Evolutionary conservation across 192 early-diverging fungal genomes (phyloP), one percentile per base, ranked within the genome.

Genomic region (Podila clonocystis): DNA sequence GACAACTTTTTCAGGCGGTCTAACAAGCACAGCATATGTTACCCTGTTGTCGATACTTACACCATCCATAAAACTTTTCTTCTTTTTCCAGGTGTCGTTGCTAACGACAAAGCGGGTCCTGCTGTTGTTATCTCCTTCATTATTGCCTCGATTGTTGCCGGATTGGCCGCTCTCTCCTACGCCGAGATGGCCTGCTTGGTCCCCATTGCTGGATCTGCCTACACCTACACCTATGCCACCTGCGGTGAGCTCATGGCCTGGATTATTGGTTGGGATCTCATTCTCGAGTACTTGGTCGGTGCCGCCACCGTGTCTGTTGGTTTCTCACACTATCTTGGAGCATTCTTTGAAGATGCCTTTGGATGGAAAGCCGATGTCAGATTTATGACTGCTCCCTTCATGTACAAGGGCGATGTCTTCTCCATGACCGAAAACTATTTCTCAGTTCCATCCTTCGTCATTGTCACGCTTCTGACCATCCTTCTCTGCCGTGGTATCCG

Each of bases 241-340:
- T 82, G 95, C 82, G 96, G 96, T 36, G 96, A 97, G 85, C 65
- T 96, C 28, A 65, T 95, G 64, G 95, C 91, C 11, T 97, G 96
- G 96, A 93, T 95, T 36, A 92, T 96, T 65, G 96, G 95, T 33
- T 97, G 96, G 96, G 94, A 95, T 85, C 84, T 97, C 45, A 92
- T 95, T 28, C 85, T 97, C 41, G 95, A 97, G 80, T 97, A 95
- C 74, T 77, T 95, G 71, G 93, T 96, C 20, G 93, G 93, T 17
- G 92, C 94, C 41, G 92, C 94, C 17, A 91, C 94, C 0, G 94
- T 95, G 52, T 91, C 94, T 36, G 88, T 89, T 74, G 91, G 94
- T 13, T 97, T 94, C 92, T 91, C 95, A 28, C 86, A 84, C 8
- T 97, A 97, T 65, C 82, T 97, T 57, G 86, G 84, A 4, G 79